Evolutionary conservation across 495 filamentous ascomycete species (phyloP).

Genomic region (Daldinia vernicosa): DNA sequence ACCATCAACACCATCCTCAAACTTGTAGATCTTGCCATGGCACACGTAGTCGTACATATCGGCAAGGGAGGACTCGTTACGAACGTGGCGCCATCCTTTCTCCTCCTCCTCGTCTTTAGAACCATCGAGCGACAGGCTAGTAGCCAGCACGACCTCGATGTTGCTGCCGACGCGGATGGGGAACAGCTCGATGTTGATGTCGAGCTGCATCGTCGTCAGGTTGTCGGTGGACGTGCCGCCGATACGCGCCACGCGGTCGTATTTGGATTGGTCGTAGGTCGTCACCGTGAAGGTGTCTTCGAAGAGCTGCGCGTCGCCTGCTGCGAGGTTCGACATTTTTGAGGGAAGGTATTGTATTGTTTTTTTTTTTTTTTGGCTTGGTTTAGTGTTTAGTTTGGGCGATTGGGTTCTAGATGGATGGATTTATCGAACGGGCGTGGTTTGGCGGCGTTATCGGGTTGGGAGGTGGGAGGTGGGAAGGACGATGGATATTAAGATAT

Average conservation of each 20-base stretch:
- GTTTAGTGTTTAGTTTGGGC: background rate
- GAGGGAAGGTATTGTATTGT: too few relatives aligned
- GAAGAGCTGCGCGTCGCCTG: conserved; percentile 85
- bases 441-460: background rate
- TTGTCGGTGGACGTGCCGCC: conserved; percentile 73
- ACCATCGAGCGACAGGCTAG: conserved; percentile 86
- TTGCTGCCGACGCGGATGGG: conserved; percentile 75
- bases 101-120: conserved; percentile 65
- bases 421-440: background rate
- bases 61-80: conserved; percentile 79
- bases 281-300: conserved; percentile 91
- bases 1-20: conserved; percentile 83
- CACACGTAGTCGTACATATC: conserved; percentile 98
- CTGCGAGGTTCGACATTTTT: conserved; percentile 58
- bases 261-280: conserved; percentile 79
- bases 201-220: conserved; percentile 79
- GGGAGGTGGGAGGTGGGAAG: background rate
- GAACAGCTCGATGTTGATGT: conserved; percentile 95
- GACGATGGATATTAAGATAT: background rate
- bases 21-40: conserved; percentile 96
- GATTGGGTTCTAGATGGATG: background rate
- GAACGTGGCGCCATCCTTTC: conserved; percentile 81
- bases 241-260: conserved; percentile 92
- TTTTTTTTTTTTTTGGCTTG: background rate
- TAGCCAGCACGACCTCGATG: conserved; percentile 80